These are phyloP conservation scores for Lithohypha guttulata DNA, from an alignment of 2,329 filamentous ascomycete species.

Conservation along the genomic window DNA sequence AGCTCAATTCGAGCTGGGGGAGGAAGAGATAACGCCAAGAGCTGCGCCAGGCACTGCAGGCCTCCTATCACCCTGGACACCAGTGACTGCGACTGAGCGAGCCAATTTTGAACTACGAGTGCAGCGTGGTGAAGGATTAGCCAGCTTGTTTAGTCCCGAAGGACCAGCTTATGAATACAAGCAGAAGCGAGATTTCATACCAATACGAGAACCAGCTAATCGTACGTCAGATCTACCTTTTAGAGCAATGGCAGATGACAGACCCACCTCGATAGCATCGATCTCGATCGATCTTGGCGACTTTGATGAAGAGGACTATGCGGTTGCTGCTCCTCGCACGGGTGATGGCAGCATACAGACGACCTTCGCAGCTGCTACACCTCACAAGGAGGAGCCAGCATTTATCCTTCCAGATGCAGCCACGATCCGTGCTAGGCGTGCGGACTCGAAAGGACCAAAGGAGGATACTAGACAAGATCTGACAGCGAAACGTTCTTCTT, in stretches of 20 bases:
- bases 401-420: slow-evolving; percentile 43
- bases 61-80: slow-evolving; percentile 21
- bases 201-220: slow-evolving; percentile 25
- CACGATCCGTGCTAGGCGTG: slow-evolving; percentile 46
- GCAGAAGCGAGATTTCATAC: slow-evolving; percentile 40
- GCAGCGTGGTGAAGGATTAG: slow-evolving; percentile 45
- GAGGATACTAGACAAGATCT: slow-evolving; percentile 28
- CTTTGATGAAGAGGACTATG: slow-evolving; percentile 41
- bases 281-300: slow-evolving; percentile 44
- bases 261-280: slow-evolving; percentile 37
- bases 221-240: slow-evolving; percentile 46
- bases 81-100: slow-evolving; percentile 35
- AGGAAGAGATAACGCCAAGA: slow-evolving; percentile 31
- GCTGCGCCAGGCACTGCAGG: slow-evolving; percentile 9
- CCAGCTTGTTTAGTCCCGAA: slow-evolving; percentile 47
- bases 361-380: slow-evolving; percentile 33
- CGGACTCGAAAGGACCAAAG: slow-evolving; percentile 35
- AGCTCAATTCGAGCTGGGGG: slow-evolving; percentile 34
- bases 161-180: slow-evolving; percentile 49
- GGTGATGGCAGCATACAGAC: slow-evolving; percentile 41
- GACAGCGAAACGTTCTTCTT: slow-evolving; percentile 22
- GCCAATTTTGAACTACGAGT: slow-evolving; percentile 48
- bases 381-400: slow-evolving; percentile 31
- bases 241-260: slow-evolving; percentile 24
- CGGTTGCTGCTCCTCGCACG: slow-evolving; percentile 32